Base-by-base conservation (phyloP, 2,329 filamentous ascomycete genomes). In the Xylariales sp. region DNA sequence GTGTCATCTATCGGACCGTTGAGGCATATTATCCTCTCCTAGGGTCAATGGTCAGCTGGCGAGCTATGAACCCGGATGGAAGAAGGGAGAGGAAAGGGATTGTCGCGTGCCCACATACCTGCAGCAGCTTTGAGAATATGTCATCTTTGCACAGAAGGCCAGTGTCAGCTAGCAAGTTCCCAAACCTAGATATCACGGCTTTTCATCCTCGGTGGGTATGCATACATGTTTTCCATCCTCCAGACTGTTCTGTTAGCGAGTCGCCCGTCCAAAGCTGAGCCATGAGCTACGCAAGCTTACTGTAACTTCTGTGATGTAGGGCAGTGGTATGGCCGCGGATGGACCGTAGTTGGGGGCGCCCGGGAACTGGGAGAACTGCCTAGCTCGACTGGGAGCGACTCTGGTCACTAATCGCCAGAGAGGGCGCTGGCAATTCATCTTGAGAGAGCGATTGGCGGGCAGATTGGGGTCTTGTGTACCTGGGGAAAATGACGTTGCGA, bases 21-120 rank as follows among this genome's bases (percentile, higher is more conserved):
- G 24, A 97, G 76, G 59, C 87, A 95, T 55, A 98, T 76, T 55
- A 97, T 97, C 46, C 91, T 87, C 72, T 97, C 91, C 81, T 88
- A 28, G 23, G 20, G 41, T 38, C 42, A 35, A 6, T 36, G 5
- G 15, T 39, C 56, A 30, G 54, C 45, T 33, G 7, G 36, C 33
- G 15, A 35, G 6, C 35, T 33, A n/a, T 21, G 35, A 6, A 37
- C 17, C 15, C 29, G 33, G 12, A 49, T 41, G 15, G 23, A 24
- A n/a, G n/a, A n/a, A n/a, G n/a, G n/a, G n/a, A n/a, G n/a, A n/a
- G n/a, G n/a, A n/a, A n/a, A n/a, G n/a, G n/a, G n/a, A n/a, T n/a
- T n/a, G n/a, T n/a, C n/a, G n/a, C n/a, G n/a, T n/a, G n/a, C n/a
- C n/a, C n/a, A n/a, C 61, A 38, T 66, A 85, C 83, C 68, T 88